Percentiles rank a stretch among this genome's conserved stretches.
Conservation (phyloP, 805 yeast genomes). For the Candida ulmi region DNA sequence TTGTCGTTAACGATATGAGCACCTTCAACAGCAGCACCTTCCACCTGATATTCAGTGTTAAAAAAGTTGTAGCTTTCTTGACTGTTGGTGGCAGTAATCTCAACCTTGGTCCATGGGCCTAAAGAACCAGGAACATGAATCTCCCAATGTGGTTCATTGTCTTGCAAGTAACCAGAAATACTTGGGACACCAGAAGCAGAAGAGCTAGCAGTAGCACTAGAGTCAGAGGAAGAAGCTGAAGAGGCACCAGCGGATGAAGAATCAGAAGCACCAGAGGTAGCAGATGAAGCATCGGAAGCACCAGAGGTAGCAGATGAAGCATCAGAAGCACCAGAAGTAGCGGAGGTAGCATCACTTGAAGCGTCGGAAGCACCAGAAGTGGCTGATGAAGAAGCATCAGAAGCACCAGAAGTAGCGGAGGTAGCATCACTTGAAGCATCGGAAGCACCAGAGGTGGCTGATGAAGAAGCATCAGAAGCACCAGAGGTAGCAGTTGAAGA, state of each 20-base stretch:
- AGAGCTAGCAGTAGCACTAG: no score
- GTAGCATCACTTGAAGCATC: no score
- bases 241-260: no score
- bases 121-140: background rate
- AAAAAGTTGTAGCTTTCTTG: background rate
- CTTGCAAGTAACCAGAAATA: constrained; percentile 1
- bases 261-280: no score
- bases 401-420: background rate
- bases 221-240: no score
- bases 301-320: no score
- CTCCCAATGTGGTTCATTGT: constrained; percentile 2
- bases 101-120: background rate
- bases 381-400: background rate
- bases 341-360: background rate
- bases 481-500: background rate
- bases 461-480: constrained; percentile 1
- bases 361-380: background rate
- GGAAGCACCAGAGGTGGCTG: background rate
- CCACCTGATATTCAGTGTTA: background rate
- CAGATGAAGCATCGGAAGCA: no score
- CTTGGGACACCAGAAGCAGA: background rate
- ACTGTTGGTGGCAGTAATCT: background rate
- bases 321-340: no score
- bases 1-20: no score
- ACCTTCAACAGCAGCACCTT: no score